A percentile compares a stretch with the other conserved stretches of the same genome.
Conservation (phyloP, 2,329 filamentous ascomycete genomes). For the Ceratocystis alfenasii region DNA sequence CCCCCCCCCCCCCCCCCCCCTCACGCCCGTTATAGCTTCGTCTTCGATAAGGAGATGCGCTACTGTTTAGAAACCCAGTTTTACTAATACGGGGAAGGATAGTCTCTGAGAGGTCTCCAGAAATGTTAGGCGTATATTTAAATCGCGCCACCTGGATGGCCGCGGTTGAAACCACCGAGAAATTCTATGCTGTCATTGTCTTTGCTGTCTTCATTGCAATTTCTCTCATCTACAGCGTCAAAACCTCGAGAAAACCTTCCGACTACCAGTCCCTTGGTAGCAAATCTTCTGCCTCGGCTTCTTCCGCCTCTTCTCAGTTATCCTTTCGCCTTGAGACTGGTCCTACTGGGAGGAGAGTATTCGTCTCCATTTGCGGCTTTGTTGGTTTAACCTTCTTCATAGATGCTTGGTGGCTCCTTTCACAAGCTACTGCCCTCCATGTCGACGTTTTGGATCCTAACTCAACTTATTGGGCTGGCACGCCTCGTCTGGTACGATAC, state of each 20-base stretch:
- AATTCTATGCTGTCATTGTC: background rate
- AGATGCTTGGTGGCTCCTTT: constrained; percentile 18
- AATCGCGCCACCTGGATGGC: constrained; percentile 2
- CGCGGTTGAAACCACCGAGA: background rate
- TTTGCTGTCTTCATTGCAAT: constrained; percentile 9
- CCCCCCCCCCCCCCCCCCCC: background rate
- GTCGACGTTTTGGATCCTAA: constrained; percentile 15
- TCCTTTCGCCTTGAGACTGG: constrained; percentile 18
- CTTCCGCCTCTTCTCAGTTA: constrained; percentile 10
- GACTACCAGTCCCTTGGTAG: background rate
- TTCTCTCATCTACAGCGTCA: constrained; percentile 7
- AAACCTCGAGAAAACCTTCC: constrained; percentile 4
- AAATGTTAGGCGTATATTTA: background rate
- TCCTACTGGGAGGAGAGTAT: constrained; percentile 17
- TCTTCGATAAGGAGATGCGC: constrained; percentile 4
- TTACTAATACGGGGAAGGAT: constrained; percentile 12
- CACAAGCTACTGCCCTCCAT: constrained; percentile 6
- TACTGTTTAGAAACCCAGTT: constrained; percentile 1
- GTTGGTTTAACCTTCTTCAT: constrained; percentile 13
- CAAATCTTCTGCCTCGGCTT: background rate
- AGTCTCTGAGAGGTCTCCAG: constrained; percentile 6
- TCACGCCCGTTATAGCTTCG: background rate
- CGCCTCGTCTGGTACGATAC: constrained; percentile 18
- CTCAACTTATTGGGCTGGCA: constrained; percentile 15
- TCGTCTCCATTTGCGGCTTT: constrained; percentile 15